phyloP scores from a whole-genome alignment of 2,329 filamentous ascomycete genomes.

The Thelonectria rubi region DNA sequence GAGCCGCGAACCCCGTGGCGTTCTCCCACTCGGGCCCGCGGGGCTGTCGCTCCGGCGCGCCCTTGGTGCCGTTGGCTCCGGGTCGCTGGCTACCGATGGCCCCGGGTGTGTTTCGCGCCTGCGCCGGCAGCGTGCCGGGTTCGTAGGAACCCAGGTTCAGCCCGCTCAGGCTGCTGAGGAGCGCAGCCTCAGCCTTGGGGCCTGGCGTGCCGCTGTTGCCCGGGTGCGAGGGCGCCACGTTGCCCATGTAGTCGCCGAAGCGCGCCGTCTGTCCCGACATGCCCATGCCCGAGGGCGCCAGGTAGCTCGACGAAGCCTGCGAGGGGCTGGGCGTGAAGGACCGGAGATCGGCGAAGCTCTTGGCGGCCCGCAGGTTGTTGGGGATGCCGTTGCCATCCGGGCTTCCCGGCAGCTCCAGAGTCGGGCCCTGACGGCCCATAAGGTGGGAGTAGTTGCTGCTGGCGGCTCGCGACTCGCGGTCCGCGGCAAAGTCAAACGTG shows the following conservation, averaged over 20 bases:
- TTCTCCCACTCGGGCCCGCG: slow-evolving; percentile 70
- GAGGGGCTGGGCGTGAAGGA: slow-evolving; percentile 96
- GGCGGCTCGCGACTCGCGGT: slow-evolving; percentile 72
- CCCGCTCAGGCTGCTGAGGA: slow-evolving; percentile 60
- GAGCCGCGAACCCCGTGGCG: slow-evolving; percentile 60
- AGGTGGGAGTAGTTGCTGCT: slow-evolving; percentile 74
- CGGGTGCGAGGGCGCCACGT: slow-evolving; percentile 44
- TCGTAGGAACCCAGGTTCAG: slow-evolving; percentile 64
- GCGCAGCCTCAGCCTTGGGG: slow-evolving; percentile 50
- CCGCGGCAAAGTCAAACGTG: slow-evolving; percentile 95
- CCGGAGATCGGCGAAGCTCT: slow-evolving; percentile 94
- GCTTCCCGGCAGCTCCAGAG: slow-evolving; percentile 88
- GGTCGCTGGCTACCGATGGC: slow-evolving; percentile 74
- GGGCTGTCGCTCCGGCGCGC: slow-evolving; percentile 69
- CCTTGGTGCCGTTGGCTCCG: slow-evolving; percentile 56
- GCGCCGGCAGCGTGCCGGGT: slow-evolving; percentile 49
- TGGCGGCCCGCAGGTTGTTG: slow-evolving; percentile 88
- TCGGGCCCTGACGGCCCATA: slow-evolving; percentile 82
- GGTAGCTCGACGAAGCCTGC: slow-evolving; percentile 83
- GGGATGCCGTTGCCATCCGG: slow-evolving; percentile 69
- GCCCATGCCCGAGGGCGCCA: slow-evolving; percentile 59
- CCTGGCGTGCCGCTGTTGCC: slow-evolving; percentile 51
- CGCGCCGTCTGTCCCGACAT: slow-evolving; percentile 55
- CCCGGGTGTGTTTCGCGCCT: slow-evolving; percentile 61
- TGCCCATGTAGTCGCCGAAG: slow-evolving; percentile 57